These are phyloP conservation scores for Jamesozyma hellenica DNA, from an alignment of 805 yeast species.

Conservation along the genomic window DNA sequence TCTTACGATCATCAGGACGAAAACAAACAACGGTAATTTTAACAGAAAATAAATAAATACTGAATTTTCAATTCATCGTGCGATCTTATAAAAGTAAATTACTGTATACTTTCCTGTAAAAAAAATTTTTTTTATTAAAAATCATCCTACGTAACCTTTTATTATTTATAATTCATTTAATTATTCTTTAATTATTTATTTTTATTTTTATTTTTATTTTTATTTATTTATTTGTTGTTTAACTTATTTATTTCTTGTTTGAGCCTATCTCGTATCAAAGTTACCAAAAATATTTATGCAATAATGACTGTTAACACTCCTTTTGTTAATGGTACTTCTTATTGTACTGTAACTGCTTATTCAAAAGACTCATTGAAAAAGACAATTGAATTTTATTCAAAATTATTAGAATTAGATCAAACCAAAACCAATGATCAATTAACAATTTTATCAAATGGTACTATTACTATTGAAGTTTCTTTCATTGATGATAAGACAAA, in stretches of 20 bases:
- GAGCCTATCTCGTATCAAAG: neutral
- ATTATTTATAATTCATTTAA: too few relatives aligned
- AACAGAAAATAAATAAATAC: too few relatives aligned
- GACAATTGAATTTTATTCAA: conserved; percentile 45
- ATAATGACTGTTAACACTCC: conserved; percentile 21
- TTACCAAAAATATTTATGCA: neutral
- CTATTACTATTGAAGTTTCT: conserved; percentile 23
- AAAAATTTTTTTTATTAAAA: too few relatives aligned
- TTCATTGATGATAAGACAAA: conserved; percentile 12
- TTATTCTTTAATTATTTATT: too few relatives aligned
- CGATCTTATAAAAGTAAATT: too few relatives aligned
- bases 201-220: too few relatives aligned
- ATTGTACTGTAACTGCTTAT: conserved; percentile 43
- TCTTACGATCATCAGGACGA: too few relatives aligned
- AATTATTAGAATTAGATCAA: conserved; percentile 14
- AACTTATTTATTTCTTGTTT: neutral
- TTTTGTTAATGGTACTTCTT: conserved; percentile 46
- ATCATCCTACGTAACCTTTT: too few relatives aligned
- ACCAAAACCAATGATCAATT: neutral
- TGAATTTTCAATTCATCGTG: too few relatives aligned
- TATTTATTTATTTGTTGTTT: neutral
- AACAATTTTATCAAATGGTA: conserved; percentile 12
- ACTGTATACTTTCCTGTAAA: too few relatives aligned
- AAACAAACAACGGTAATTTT: too few relatives aligned
- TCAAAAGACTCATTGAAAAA: conserved; percentile 35